These are phyloP conservation scores for Straminergon stramineum DNA, from an alignment of 225 moss, liverwort and hornwort genomes.

Conservation along the genomic window DNA sequence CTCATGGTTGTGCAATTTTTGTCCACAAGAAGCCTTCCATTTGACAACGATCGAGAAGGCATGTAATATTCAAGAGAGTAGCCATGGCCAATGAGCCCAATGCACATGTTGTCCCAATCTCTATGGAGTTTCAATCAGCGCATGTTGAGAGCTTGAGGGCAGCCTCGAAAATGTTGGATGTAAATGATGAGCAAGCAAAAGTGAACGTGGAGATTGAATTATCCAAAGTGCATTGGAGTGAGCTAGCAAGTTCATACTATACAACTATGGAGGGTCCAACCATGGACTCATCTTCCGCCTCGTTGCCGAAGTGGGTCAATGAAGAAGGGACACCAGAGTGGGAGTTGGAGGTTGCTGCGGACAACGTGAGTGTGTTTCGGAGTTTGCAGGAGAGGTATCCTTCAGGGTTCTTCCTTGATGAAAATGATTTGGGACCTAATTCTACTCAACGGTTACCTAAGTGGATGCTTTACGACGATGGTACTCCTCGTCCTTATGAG, in stretches of 20 bases:
- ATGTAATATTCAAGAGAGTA: background rate
- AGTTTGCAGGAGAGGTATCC: background rate
- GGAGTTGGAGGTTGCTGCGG: background rate
- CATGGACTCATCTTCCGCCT: no score
- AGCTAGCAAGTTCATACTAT: background rate
- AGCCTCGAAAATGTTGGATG: no score
- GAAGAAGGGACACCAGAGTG: background rate
- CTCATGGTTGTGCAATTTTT: background rate
- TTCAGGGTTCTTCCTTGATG: background rate
- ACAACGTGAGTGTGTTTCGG: background rate
- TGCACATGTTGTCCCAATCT: background rate
- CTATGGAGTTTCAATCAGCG: accelerated
- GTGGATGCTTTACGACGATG: no score
- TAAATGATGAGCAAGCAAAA: background rate
- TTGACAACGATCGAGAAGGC: background rate
- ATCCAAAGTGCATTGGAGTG: background rate
- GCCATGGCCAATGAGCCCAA: background rate
- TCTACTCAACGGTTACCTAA: background rate
- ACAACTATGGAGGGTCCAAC: no score
- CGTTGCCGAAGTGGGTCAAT: no score
- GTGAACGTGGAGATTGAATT: background rate
- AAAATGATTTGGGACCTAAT: background rate
- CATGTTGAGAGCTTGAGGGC: background rate
- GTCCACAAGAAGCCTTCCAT: background rate
- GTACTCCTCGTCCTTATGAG: no score